Base-by-base conservation (phyloP, 306 rosid species). In the Alnus glutinosa region DNA sequence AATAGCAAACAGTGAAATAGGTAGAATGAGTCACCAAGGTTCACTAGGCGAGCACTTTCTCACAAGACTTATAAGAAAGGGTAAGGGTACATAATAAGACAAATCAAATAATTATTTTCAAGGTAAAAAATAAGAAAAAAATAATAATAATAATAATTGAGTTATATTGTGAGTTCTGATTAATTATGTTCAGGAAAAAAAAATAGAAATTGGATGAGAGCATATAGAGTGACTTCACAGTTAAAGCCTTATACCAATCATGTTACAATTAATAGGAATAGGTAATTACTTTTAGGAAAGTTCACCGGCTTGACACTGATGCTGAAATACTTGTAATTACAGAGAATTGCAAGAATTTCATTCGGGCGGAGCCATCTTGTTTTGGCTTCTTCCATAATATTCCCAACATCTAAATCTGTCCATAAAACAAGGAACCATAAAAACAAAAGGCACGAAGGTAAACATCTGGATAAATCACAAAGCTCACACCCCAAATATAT, bases 281-380 rank as follows among this genome's bases (percentile, higher is more conserved):
- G 79, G 82, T 57, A 67, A 78, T 89, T 90, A 96, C 99, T 89
- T 90, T 76, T 77, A 61, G 99, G 99, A 76, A 93, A 83, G 87
- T 85, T 84, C 90, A 89, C 85, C 79, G 99, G 99, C 87, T 93
- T 96, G 87, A 88, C 96, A 75, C 74, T 23, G 84, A 96, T 87
- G 87, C 74, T 75, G 84, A 96, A 96, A 85, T 87, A 64, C 85
- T 90, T 93, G 92, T 83, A 18, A 84, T 96, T 96, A 79, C 86
- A 91, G 28, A 96, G 96, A 63, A 96, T 83, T 59, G 98, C 99
- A 77, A 89, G 90, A 82, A 96, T 96, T 84, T 96, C 99, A 82
- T 96, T 96, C 67, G 99, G 96, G 57, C 98, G 99, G 79, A 96
- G 98, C 99, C 99, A 96, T 84, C 99, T 86, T 77, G 83, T 18